A percentile compares a stretch with the other conserved stretches of the same genome.
These are phyloP conservation scores for Cochliopodium minus DNA, from an alignment of 208 protist species.

Conservation along the genomic window DNA sequence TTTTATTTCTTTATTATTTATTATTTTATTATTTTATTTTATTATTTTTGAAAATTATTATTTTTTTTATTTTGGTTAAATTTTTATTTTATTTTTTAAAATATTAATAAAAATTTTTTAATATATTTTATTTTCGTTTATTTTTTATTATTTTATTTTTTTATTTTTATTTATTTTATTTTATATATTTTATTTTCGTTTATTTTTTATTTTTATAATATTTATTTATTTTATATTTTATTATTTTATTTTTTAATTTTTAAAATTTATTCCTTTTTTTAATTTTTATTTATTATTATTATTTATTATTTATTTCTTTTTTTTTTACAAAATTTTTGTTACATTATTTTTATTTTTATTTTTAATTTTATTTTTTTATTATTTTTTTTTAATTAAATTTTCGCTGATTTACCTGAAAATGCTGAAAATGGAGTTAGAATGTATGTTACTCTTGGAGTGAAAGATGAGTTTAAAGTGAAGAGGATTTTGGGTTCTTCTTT, in stretches of 20 bases:
- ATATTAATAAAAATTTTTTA: background rate
- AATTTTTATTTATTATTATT: slow-evolving; percentile 1
- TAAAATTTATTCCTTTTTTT: background rate
- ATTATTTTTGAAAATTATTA: too few relatives aligned
- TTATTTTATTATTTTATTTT: too few relatives aligned
- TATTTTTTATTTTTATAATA: background rate
- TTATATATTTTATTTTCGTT: background rate
- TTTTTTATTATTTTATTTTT: background rate
- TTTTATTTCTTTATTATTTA: too few relatives aligned
- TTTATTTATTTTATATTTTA: background rate
- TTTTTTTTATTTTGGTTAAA: slow-evolving; percentile 1
- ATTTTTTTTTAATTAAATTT: background rate
- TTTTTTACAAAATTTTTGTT: background rate
- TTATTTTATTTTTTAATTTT: background rate
- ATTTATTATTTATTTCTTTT: slow-evolving; percentile 8
- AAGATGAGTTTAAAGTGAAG: too few relatives aligned
- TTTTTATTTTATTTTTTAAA: slow-evolving; percentile 2
- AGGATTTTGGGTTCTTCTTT: too few relatives aligned
- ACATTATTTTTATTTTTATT: background rate
- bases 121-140: background rate
- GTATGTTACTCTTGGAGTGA: too few relatives aligned
- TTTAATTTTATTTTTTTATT: background rate
- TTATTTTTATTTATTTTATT: background rate
- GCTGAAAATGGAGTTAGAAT: too few relatives aligned
- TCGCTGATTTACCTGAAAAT: too few relatives aligned